Evolutionary conservation across 306 rosid species (phyloP).

Genomic region (Trifolium pratense): DNA sequence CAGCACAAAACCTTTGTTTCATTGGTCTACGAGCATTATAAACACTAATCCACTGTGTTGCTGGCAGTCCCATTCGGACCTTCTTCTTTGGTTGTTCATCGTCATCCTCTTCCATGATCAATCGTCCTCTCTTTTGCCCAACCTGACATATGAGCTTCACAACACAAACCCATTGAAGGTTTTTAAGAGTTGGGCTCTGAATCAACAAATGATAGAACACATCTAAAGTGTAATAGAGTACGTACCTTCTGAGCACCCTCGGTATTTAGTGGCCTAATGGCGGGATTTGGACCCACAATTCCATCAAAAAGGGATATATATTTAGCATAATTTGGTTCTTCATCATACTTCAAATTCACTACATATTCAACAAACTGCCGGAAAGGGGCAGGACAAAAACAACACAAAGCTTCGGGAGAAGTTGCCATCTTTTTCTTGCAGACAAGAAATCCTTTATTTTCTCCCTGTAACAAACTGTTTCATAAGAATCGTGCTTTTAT

Average conservation of each 20-base stretch:
- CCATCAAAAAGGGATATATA: constrained; percentile 90
- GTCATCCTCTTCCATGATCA: constrained; percentile 76
- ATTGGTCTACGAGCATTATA: constrained; percentile 89
- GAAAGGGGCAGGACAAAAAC: constrained; percentile 81
- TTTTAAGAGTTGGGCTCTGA: constrained; percentile 28
- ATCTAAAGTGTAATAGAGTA: constrained; percentile 1
- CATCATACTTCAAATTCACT: constrained; percentile 91
- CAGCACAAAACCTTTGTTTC: constrained; percentile 84
- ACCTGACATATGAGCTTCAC: constrained; percentile 73
- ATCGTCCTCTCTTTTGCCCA: constrained; percentile 88
- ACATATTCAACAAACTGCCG: constrained; percentile 83
- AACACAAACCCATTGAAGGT: constrained; percentile 39
- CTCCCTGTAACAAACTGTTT: constrained; percentile 66
- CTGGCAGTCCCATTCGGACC: constrained; percentile 87
- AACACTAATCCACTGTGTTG: constrained; percentile 93
- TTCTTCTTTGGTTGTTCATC: constrained; percentile 92
- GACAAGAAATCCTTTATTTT: constrained; percentile 90
- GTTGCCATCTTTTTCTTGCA: constrained; percentile 97
- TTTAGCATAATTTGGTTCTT: constrained; percentile 89
- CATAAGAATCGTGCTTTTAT: constrained; percentile 10
- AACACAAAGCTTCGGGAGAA: constrained; percentile 78
- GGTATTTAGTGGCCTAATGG: constrained; percentile 84
- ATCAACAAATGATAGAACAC: constrained; percentile 19
- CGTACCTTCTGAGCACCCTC: constrained; percentile 95
- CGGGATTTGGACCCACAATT: constrained; percentile 83